Percentiles rank a stretch among this genome's conserved stretches.
These are phyloP conservation scores for Colletotrichum tofieldiae DNA, from an alignment of 2,329 filamentous ascomycete species.

Conservation along the genomic window DNA sequence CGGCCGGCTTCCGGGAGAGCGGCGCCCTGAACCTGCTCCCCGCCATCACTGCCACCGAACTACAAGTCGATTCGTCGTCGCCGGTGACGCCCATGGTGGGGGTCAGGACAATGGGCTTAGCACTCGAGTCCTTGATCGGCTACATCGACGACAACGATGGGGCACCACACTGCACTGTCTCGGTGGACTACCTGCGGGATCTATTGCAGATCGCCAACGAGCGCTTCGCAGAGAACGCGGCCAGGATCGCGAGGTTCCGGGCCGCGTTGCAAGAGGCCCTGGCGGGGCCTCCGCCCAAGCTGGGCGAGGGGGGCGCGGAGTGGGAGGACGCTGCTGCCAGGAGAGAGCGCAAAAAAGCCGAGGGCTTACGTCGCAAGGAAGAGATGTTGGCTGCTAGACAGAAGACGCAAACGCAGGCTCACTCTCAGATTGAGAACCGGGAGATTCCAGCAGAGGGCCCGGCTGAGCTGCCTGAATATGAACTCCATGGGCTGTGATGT, in stretches of 20 bases:
- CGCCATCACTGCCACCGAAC: slow-evolving; percentile 47
- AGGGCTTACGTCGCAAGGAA: slow-evolving; percentile 70
- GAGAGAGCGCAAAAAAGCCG: slow-evolving; percentile 69
- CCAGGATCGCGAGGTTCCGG: slow-evolving; percentile 77
- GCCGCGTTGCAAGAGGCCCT: slow-evolving; percentile 61
- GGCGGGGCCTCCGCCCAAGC: slow-evolving; percentile 46
- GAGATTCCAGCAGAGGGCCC: neutral
- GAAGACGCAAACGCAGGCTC: neutral
- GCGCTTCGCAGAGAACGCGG: slow-evolving; percentile 78
- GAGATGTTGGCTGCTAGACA: slow-evolving; percentile 52
- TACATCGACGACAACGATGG: slow-evolving; percentile 55
- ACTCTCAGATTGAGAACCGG: neutral
- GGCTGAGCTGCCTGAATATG: slow-evolving; percentile 22
- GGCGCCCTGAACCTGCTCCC: slow-evolving; percentile 80
- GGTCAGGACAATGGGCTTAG: slow-evolving; percentile 86
- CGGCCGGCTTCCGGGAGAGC: slow-evolving; percentile 91
- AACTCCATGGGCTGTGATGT: slow-evolving; percentile 32
- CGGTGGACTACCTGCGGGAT: slow-evolving; percentile 76
- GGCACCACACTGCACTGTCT: slow-evolving; percentile 67
- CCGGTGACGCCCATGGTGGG: slow-evolving; percentile 80
- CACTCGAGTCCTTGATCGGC: slow-evolving; percentile 87
- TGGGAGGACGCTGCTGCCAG: slow-evolving; percentile 71
- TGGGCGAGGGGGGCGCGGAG: slow-evolving; percentile 51
- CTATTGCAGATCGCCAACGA: slow-evolving; percentile 82
- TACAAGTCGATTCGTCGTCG: slow-evolving; percentile 50